Base-by-base conservation (phyloP, 768 basidiomycete genomes). In the Mycena leptocephala region DNA sequence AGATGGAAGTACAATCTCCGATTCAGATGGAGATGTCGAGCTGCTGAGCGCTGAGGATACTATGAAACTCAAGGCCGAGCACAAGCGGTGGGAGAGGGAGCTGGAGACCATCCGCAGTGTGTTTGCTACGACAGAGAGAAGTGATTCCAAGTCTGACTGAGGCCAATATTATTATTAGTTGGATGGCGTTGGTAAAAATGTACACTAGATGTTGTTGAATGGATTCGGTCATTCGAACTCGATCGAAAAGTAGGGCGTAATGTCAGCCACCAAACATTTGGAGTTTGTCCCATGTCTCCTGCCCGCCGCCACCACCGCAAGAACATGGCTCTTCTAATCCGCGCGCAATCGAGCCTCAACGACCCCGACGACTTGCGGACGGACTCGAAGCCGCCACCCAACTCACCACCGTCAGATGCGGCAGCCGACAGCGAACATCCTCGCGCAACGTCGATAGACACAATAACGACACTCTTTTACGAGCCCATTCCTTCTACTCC, bases 21-120 rank as follows among this genome's bases (percentile, higher is more conserved):
- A 91, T 76, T 92, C 90, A 14, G 91, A 91, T 68, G 89, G 85
- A 9, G 92, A 92, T 75, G 80, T 86, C 24, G 91, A 92, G 59
- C 71, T 93, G 46, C 81, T 93, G 87, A 89, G 89, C 74, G 80
- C 85, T 4, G 91, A 93, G 39, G 92, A 92, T 20, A 75, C 93
- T 72, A 78, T 82, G 66, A 86, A 85, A 68, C 79, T 93, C 30
- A 86, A 83, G 65, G 78, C 79, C 11, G 87, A 89, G 11, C 87
- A 92, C 79, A 85, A 86, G 73, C 85, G 85, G 53, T 85, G 89
- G 75, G 85, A 87, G 78, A 87, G 86, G n/a, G 93, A 94, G 78
- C 79, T 94, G 43, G 87, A 90, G 79, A 85, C 80, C 66, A 91
- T 94, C 61, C 87, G 81, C 24, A 81, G 83, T 8, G 82, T 86